Evolutionary conservation across 805 yeast genomes (phyloP), one percentile per base, ranked within the genome.

Genomic region (Alloascoidea hylecoeti): DNA sequence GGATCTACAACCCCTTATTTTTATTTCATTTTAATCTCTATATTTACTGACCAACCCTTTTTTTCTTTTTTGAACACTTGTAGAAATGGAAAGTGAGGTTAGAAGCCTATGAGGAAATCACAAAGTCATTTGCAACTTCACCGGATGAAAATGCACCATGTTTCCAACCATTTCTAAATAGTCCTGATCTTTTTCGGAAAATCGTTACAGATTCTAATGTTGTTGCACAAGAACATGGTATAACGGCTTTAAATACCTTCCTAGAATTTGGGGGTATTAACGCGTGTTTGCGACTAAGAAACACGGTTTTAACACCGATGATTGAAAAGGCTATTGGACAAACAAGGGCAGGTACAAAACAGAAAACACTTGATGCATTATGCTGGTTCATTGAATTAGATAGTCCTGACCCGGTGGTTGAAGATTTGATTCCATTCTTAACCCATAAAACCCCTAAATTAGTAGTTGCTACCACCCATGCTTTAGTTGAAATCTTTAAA

Each of bases 201-300:
- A 66, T 78, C 33, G 76, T 81, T 5, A 64, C 72, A 2, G 98
- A 92, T 52, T 55, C 78, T 19, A 92, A 92, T 52, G 96, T 86
- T 15, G 92, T 80, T 15, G 95, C 97, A 0, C 95, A 86, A 45
- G 97, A 92, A 50, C 61, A 78, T 1, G 97, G 84, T 3, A 60
- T 85, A 15, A 53, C 59, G 2, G 67, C 81, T 4, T 53, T 84
- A 4, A 57, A 57, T 9, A 64, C 72, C 3, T 69, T 72, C 48
- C 57, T 81, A 34, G 70, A 72, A 47, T 68, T 55, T 49, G 81
- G 82, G 2, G 78, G 77, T 0, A 40, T 68, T 0, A 47, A 51
- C 2, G 66, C 53, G 3, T 60, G 68, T 36, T 34, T 54, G 4
- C 61, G 57, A 15, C 49, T 75, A 15, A 65, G 73, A 43, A 45